Conservation (phyloP, 768 basidiomycete species). For the Amanita inopinata region DNA sequence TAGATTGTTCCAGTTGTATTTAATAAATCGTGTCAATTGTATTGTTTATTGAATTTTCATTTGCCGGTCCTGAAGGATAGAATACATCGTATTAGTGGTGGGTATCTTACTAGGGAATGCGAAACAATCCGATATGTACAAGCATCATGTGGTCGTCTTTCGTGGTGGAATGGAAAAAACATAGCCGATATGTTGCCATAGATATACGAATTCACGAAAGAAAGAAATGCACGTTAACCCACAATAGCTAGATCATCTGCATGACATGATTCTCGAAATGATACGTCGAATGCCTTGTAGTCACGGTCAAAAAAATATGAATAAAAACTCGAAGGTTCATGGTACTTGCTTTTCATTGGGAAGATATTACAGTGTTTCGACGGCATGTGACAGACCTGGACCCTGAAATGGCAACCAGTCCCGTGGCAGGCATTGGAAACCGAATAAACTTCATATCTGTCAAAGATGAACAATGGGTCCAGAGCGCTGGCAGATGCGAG, state of each 20-base stretch:
- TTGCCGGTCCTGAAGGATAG: no score
- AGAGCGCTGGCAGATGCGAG: conserved; percentile 3
- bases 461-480: conserved; percentile 1
- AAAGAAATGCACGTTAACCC: no score
- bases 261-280: conserved; percentile 3
- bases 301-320: neutral
- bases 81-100: no score
- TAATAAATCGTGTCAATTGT: neutral
- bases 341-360: neutral
- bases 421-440: neutral
- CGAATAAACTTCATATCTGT: neutral
- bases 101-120: no score
- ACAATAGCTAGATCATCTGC: neutral
- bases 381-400: neutral
- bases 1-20: neutral
- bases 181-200: no score
- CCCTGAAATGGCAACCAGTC: conserved; percentile 1
- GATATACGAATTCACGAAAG: neutral
- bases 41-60: no score
- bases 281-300: neutral
- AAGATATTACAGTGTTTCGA: neutral
- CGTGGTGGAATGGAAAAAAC: no score
- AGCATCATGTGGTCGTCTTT: no score
- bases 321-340: neutral
- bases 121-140: no score